Evolutionary conservation across 2,329 filamentous ascomycete species (phyloP), one percentile per base, ranked within the genome.

Genomic region (Colletotrichum liaoningense): DNA sequence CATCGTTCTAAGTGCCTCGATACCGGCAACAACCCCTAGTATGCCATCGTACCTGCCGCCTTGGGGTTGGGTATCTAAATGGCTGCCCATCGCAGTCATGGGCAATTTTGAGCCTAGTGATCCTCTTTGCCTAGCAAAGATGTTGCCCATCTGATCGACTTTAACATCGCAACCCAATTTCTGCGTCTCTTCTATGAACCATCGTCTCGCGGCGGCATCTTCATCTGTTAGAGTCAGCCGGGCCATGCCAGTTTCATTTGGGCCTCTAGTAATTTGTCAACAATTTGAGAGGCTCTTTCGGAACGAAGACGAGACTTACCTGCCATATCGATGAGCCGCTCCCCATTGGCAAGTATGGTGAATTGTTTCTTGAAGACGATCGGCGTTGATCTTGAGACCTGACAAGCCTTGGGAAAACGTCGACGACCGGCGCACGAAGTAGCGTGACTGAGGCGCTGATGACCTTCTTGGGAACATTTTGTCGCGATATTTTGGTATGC

Each of bases 31-130:
- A 5, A 97, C 88, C 7, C 94, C 94, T 0, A 97, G 82, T 35
- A 96, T 94, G 0, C 94, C 94, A 78, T 95, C 93, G 74, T 95
- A 95, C 28, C 93, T 83, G 0, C 92, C 93, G 2, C 92, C 93
- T 0, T 82, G 83, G 2, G 90, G 90, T 75, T 92, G 91, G 0
- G 90, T 92, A 77, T 93, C 91, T 1, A 93, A 79, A 80, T 95
- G 93, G 7, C 90, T 93, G 2, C 93, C 93, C 33, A 90, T 92
- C 76, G 89, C 74, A 74, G 91, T 94, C 1, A 92, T 93, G 1
- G 93, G 88, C 8, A 90, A 86, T 2, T 88, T 88, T 33, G 89
- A 85, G 22, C 86, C 83, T 63, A 83, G 82, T 67, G 88, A 83
- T 1, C 94, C 93, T 3, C 91, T 88, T 3, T 92, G 88, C 4